Evolutionary conservation across 2,329 filamentous ascomycete species (phyloP).

Genomic region (Xylaria sp.): DNA sequence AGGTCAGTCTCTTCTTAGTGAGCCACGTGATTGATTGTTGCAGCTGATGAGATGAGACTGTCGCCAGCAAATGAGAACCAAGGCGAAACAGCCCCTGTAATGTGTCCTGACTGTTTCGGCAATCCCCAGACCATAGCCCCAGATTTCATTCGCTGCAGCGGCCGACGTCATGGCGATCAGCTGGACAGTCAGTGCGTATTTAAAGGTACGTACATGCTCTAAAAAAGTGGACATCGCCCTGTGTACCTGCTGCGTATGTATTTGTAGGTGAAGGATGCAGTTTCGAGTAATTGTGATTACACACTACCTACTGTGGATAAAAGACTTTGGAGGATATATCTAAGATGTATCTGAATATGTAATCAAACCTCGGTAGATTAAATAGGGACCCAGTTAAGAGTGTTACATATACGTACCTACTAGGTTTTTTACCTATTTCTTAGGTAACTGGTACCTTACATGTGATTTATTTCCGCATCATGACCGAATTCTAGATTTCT

Average conservation of each 20-base stretch:
- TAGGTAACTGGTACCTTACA: too few relatives aligned
- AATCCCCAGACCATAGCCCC: constrained; percentile 9
- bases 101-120: constrained; percentile 7
- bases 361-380: too few relatives aligned
- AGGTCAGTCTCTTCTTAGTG: constrained; percentile 34
- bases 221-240: neutral
- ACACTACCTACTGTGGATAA: too few relatives aligned
- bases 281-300: too few relatives aligned
- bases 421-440: too few relatives aligned
- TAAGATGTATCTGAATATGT: too few relatives aligned
- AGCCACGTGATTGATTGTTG: constrained; percentile 41
- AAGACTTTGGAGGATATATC: too few relatives aligned
- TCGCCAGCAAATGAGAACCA: neutral
- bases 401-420: too few relatives aligned
- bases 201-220: neutral
- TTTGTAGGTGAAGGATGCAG: too few relatives aligned
- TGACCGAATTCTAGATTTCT: neutral
- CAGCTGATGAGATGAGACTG: constrained; percentile 28
- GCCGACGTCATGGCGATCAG: constrained; percentile 19
- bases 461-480: neutral
- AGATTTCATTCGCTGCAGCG: constrained; percentile 29
- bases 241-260: too few relatives aligned
- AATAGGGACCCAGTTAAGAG: too few relatives aligned
- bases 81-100: constrained; percentile 21
- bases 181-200: too few relatives aligned